phyloP scores from a whole-genome alignment of 306 rosid genomes.

The Betula pendula region DNA sequence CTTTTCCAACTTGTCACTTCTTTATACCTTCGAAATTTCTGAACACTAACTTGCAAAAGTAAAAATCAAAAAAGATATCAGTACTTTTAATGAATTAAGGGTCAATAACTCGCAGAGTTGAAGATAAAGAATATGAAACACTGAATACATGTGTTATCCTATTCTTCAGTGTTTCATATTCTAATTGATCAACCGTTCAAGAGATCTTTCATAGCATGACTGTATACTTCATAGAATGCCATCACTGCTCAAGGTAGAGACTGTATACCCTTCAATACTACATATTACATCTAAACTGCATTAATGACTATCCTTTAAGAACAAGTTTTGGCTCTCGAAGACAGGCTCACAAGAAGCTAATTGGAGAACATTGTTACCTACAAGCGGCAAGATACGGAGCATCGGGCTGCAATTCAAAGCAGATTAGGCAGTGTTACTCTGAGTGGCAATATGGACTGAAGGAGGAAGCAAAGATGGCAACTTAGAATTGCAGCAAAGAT shows the following conservation, averaged over 20 bases:
- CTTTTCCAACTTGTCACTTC: not conserved
- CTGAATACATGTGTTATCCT: not conserved
- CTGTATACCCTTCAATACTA: not conserved
- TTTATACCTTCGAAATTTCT: too few relatives aligned
- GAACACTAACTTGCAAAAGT: too few relatives aligned
- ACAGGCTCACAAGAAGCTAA: not conserved
- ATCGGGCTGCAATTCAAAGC: not conserved
- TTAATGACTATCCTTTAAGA: not conserved
- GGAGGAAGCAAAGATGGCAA: slow-evolving; percentile 1
- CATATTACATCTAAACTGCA: not conserved
- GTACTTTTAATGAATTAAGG: not conserved
- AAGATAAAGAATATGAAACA: not conserved
- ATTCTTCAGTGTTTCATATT: too few relatives aligned
- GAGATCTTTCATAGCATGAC: not conserved
- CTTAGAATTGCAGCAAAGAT: not conserved
- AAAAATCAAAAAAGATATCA: too few relatives aligned
- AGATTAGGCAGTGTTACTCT: slow-evolving; percentile 10
- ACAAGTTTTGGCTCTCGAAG: not conserved
- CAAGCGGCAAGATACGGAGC: not conserved
- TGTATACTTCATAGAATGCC: not conserved
- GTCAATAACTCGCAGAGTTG: not conserved
- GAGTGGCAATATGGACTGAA: slow-evolving; percentile 20
- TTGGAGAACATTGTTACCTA: not conserved
- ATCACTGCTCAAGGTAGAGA: not conserved
- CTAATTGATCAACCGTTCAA: not conserved